A percentile compares a stretch with the other conserved stretches of the same genome.
Evolutionary conservation across 345 rosid species (phyloP).

Genomic region (Eucalyptus tenuipes): DNA sequence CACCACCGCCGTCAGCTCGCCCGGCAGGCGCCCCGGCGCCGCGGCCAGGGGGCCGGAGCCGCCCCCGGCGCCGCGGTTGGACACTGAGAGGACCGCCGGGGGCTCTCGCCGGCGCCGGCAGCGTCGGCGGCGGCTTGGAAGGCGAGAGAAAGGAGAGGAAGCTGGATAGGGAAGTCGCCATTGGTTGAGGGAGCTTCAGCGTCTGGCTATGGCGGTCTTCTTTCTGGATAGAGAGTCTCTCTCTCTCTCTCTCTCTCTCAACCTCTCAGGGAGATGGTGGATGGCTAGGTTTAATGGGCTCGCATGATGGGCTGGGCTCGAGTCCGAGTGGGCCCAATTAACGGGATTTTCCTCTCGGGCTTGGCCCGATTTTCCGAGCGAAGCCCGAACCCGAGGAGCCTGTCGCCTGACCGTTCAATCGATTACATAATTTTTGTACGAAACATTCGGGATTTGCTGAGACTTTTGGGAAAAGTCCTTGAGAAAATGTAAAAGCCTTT

Average conservation of each 20-base stretch:
- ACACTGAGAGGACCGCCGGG: slow-evolving; percentile 1
- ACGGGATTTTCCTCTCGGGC: background rate
- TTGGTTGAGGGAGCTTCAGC: background rate
- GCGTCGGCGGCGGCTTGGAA: slow-evolving; percentile 20
- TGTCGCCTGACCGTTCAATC: background rate
- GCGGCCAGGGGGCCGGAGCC: slow-evolving; percentile 6
- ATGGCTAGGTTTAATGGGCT: background rate
- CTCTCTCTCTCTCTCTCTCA: background rate
- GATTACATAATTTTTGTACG: background rate
- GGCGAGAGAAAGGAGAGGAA: slow-evolving; percentile 55
- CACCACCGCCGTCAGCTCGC: background rate
- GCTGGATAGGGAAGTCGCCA: slow-evolving; percentile 63
- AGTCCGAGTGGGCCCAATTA: background rate
- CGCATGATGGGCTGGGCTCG: background rate
- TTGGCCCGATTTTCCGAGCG: background rate
- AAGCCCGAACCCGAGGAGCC: background rate
- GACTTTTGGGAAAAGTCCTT: no score
- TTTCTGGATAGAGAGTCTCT: background rate
- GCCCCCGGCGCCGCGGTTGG: background rate
- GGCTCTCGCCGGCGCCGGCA: background rate
- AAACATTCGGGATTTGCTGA: background rate
- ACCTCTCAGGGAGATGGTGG: background rate
- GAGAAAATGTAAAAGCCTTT: no score
- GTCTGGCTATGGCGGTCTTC: background rate
- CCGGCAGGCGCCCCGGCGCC: slow-evolving; percentile 9